Percentiles rank a stretch among this genome's conserved stretches.
Evolutionary conservation across 345 rosid genomes (phyloP).

Genomic region (Citrus unshiu): DNA sequence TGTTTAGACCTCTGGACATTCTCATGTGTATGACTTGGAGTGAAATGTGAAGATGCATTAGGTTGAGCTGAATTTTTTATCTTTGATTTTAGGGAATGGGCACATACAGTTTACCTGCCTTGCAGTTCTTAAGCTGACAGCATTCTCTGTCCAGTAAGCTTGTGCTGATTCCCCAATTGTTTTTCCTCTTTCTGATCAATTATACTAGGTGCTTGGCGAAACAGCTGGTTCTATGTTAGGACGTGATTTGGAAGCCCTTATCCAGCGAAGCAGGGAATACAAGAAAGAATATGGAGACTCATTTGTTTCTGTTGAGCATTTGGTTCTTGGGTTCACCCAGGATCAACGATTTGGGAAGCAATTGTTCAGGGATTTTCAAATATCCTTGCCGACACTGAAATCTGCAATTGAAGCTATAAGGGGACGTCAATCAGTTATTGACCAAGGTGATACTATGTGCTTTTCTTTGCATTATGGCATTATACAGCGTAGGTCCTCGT

Average conservation of each 20-base stretch:
- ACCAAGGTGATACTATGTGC: slow-evolving; percentile 58
- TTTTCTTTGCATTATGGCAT: background rate
- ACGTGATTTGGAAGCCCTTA: slow-evolving; percentile 82
- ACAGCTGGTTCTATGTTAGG: slow-evolving; percentile 94
- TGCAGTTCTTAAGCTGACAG: background rate
- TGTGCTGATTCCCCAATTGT: background rate
- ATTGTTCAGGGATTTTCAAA: slow-evolving; percentile 77
- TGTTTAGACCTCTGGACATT: background rate
- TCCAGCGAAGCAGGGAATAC: slow-evolving; percentile 73
- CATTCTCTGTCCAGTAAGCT: background rate
- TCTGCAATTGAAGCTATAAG: slow-evolving; percentile 86
- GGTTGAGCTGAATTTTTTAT: background rate
- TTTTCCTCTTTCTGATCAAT: slow-evolving; percentile 1
- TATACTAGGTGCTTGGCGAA: slow-evolving; percentile 78
- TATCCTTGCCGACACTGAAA: slow-evolving; percentile 59
- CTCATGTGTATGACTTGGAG: background rate
- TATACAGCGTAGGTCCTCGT: background rate
- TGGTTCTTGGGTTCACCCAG: slow-evolving; percentile 76
- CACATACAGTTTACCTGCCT: background rate
- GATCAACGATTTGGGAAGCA: slow-evolving; percentile 95
- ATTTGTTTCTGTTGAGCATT: slow-evolving; percentile 90
- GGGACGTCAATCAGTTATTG: slow-evolving; percentile 95
- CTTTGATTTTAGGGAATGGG: background rate
- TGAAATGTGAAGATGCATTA: background rate
- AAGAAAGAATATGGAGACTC: slow-evolving; percentile 94